phyloP scores from a whole-genome alignment of 139 green algal genomes.

The Chlamydomonas schloesseri region DNA sequence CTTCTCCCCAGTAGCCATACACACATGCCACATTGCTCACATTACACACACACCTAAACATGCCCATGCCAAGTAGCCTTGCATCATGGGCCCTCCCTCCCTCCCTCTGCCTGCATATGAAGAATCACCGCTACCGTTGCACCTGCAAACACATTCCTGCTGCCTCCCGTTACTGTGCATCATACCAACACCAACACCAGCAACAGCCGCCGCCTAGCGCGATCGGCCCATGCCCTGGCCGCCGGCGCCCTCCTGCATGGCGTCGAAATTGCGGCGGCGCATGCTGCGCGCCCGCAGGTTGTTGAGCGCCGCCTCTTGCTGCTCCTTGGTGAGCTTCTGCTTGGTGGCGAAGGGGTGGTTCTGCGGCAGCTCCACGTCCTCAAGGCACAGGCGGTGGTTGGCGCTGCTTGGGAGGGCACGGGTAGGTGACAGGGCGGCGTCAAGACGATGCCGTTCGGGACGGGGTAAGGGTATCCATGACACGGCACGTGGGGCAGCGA shows the following conservation, averaged over 20 bases:
- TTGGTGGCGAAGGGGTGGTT: conserved; percentile 89
- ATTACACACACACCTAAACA: too few species aligned
- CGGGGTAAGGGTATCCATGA: neutral
- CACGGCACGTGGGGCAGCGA: neutral
- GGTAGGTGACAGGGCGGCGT: neutral
- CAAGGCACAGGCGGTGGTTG: conserved; percentile 67
- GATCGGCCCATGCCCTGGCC: neutral
- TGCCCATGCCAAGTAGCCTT: too few species aligned
- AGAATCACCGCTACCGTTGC: too few species aligned
- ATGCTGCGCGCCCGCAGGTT: conserved; percentile 23
- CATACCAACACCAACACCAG: neutral
- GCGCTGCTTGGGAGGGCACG: conserved; percentile 40
- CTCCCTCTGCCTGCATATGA: too few species aligned
- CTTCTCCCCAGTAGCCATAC: too few species aligned
- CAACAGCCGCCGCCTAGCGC: neutral
- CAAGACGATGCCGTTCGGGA: neutral
- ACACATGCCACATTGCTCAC: too few species aligned
- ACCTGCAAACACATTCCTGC: too few species aligned
- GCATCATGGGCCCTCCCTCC: too few species aligned
- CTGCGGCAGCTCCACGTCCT: conserved; percentile 82
- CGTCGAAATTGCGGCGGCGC: conserved; percentile 17
- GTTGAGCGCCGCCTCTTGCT: conserved; percentile 23
- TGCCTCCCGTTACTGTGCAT: too few species aligned
- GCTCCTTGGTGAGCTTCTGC: conserved; percentile 14
- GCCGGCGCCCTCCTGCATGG: neutral